Evolutionary conservation across 2,329 filamentous ascomycete species (phyloP).

Genomic region (Phyllosticta paracitricarpa): DNA sequence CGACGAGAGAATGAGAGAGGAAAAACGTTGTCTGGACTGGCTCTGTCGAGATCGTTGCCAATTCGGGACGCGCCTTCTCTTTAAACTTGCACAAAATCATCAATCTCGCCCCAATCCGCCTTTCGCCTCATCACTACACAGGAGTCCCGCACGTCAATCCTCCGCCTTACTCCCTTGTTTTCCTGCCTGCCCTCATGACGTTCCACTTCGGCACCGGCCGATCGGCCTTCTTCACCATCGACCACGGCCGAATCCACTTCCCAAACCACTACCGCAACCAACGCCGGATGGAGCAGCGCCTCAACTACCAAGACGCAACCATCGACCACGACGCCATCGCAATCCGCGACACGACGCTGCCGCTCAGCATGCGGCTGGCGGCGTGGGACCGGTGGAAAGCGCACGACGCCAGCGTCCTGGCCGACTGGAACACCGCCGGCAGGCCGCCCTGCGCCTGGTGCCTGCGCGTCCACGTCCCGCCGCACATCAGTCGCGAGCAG

Average conservation of each 20-base stretch:
- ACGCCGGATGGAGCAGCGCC: neutral
- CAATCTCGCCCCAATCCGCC: no score
- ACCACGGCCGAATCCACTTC: neutral
- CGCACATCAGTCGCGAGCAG: neutral
- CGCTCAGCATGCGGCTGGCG: neutral
- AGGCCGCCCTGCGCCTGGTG: neutral
- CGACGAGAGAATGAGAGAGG: no score
- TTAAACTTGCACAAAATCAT: no score
- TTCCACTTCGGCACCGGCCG: neutral
- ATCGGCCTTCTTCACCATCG: neutral
- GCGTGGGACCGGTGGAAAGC: neutral
- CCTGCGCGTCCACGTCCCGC: neutral
- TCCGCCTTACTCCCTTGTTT: no score
- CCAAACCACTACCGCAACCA: neutral
- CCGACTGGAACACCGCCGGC: neutral
- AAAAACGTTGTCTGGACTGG: no score
- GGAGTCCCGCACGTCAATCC: no score
- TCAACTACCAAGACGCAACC: neutral
- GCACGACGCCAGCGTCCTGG: neutral
- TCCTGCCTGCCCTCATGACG: neutral
- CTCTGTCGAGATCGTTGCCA: no score
- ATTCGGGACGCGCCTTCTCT: no score
- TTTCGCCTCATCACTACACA: no score
- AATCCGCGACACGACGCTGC: neutral
- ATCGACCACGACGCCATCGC: neutral